Evolutionary conservation across 345 rosid species (phyloP).

Genomic region (Schrenkiella parvula): DNA sequence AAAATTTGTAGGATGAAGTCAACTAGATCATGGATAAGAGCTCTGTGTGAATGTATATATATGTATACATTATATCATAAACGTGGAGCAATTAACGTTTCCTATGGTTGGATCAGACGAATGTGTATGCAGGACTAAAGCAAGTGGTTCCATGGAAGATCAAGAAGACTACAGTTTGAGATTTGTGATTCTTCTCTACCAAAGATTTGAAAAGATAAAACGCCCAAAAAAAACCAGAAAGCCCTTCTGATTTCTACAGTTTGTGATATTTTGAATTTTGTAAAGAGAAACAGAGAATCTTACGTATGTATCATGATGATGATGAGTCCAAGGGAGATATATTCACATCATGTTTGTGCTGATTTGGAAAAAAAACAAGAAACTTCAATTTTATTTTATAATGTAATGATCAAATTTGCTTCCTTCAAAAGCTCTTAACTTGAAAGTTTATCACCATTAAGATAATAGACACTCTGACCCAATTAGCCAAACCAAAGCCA

Average conservation of each 20-base stretch:
- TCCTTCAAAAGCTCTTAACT: background rate
- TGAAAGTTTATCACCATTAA: background rate
- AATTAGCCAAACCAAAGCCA: too few species aligned
- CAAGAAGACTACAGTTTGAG: constrained; percentile 35
- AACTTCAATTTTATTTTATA: background rate
- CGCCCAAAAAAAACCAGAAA: background rate
- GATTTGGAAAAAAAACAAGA: background rate
- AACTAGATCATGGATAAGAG: background rate
- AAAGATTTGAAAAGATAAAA: background rate
- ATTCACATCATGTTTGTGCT: background rate
- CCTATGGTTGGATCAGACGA: constrained; percentile 45
- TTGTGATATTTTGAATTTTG: constrained; percentile 22
- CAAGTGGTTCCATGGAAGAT: constrained; percentile 65
- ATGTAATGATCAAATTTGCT: background rate
- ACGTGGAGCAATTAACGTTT: background rate
- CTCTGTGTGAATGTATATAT: background rate
- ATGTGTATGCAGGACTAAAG: constrained; percentile 62
- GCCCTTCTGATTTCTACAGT: background rate
- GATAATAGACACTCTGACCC: background rate
- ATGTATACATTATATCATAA: background rate
- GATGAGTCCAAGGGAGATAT: constrained; percentile 2
- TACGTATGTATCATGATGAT: constrained; percentile 14
- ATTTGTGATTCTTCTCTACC: background rate
- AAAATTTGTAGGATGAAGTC: background rate
- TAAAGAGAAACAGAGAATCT: constrained; percentile 18